phyloP scores from a whole-genome alignment of 345 rosid species.

The Leavenworthia alabamica region DNA sequence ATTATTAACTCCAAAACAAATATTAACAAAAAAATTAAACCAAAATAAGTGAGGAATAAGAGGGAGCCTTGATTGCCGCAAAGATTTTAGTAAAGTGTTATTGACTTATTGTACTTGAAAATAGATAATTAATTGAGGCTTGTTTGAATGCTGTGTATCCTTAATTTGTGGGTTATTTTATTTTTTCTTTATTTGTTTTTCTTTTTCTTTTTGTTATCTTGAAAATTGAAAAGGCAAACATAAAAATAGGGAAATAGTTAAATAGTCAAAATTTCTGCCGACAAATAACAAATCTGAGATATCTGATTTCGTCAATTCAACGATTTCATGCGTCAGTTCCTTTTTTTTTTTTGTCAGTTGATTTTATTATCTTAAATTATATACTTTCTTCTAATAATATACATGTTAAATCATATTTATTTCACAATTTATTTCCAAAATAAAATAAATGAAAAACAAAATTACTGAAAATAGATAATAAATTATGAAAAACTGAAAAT shows the following conservation, averaged over 20 bases:
- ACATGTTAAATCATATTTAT: too few species aligned
- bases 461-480: too few species aligned
- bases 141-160: constrained; percentile 14
- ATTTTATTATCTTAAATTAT: background rate
- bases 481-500: too few species aligned
- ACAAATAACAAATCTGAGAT: constrained; percentile 3
- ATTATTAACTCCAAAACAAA: background rate
- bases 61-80: constrained; percentile 24
- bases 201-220: background rate
- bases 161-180: constrained; percentile 25
- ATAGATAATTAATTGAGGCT: background rate
- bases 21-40: background rate
- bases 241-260: background rate
- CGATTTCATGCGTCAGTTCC: constrained; percentile 2
- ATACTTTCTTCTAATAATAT: background rate
- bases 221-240: constrained; percentile 4
- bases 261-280: constrained; percentile 16
- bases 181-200: background rate
- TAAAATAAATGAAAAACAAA: too few species aligned
- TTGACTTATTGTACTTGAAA: constrained; percentile 8
- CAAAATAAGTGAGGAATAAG: background rate
- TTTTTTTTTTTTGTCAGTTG: too few species aligned
- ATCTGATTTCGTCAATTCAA: constrained; percentile 7
- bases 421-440: too few species aligned
- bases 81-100: background rate